Conservation (phyloP, 2,329 filamentous ascomycete genomes). For the Conoideocrella luteorostrata region DNA sequence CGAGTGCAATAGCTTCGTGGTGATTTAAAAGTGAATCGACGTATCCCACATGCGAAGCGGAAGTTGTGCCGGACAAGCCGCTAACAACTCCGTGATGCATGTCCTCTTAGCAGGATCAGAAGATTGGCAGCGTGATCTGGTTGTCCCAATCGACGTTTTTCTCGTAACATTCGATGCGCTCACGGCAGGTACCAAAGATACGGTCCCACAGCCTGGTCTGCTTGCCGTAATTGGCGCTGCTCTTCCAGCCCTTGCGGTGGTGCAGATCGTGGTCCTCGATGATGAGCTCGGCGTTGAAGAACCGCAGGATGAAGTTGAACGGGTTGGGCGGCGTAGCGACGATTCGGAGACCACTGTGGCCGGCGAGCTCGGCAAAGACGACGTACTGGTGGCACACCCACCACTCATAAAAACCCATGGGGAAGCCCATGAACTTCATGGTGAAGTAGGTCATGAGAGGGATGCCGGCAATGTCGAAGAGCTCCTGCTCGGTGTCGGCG, state of each 20-base stretch:
- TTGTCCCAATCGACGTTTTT: slow-evolving; percentile 7
- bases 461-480: slow-evolving; percentile 8
- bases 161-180: slow-evolving; percentile 5
- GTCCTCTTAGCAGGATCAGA: not conserved
- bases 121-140: not conserved
- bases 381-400: slow-evolving; percentile 10
- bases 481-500: slow-evolving; percentile 8
- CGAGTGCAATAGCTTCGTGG: too few relatives aligned
- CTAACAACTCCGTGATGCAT: not conserved
- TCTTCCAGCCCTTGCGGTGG: slow-evolving; percentile 10
- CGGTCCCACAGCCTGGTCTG: slow-evolving; percentile 9
- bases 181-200: slow-evolving; percentile 7
- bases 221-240: slow-evolving; percentile 9
- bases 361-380: slow-evolving; percentile 8
- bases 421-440: slow-evolving; percentile 8
- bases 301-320: slow-evolving; percentile 6
- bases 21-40: too few relatives aligned
- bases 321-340: slow-evolving; percentile 6
- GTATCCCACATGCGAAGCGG: not conserved
- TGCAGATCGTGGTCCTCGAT: slow-evolving; percentile 10
- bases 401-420: slow-evolving; percentile 10
- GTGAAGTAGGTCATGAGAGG: slow-evolving; percentile 8
- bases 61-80: too few relatives aligned
- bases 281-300: slow-evolving; percentile 5
- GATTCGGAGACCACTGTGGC: slow-evolving; percentile 6